Evolutionary conservation across 495 filamentous ascomycete genomes (phyloP), one percentile per base, ranked within the genome.

Genomic region (Podospora appendiculata): DNA sequence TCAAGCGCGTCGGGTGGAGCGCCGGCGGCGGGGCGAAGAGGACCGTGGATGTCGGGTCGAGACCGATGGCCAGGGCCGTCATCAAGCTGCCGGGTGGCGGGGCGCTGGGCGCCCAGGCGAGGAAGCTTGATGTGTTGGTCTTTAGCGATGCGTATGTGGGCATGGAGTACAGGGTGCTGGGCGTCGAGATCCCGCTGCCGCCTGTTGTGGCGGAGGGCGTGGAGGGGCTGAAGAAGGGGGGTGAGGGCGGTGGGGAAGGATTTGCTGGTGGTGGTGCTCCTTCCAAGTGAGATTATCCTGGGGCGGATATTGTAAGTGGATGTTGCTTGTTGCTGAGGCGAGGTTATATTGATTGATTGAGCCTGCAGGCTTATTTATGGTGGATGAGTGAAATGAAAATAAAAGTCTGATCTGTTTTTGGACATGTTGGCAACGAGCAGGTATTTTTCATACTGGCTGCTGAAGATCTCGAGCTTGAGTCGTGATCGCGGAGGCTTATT

Each of bases 101-200:
- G 46, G 0, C 56, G 46, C 17, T 48, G 45, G 58, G 50, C 4
- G n/a, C n/a, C n/a, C 25, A 25, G 25, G 12, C 14, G 36, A 76
- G 78, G 55, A 83, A 71, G 62, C 66, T 94, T 10, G 84, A 89
- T 71, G 78, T 94, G 17, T 60, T 74, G 54, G 78, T 95, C 0
- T 69, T 90, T 40, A 95, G 90, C 70, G 90, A 96, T 76, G 84
- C 80, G 17, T 96, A 96, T 71, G 71, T 89, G 32, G 87, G 85
- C 0, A 84, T 96, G 83, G 74, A 83, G 58, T 94, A 87, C 76
- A 69, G 61, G 38, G 43, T 61, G 3, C 19, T 53, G 16, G 62
- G 55, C 18, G 62, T 65, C 1, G 51, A 54, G 18, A 14, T 65
- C 38, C 64, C 64, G 3, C 53, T 12, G 10, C 32, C 51, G 51